A percentile compares a stretch with the other conserved stretches of the same genome.
Conservation (phyloP, 768 basidiomycete species). For the Phylloporus sp. region DNA sequence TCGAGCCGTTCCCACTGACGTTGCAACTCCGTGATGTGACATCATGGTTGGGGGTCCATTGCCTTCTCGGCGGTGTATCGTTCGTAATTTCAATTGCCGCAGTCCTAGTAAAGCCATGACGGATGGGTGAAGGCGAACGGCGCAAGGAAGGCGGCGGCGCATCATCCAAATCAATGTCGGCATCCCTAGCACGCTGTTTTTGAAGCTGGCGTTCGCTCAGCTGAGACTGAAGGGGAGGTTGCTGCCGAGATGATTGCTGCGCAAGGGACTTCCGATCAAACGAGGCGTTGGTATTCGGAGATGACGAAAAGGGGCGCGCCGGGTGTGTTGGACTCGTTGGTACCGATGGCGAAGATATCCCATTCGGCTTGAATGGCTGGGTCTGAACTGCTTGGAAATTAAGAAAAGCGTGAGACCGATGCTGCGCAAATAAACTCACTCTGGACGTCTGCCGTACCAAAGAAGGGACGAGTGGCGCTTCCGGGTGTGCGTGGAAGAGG, state of each 20-base stretch:
- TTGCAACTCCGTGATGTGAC: constrained; percentile 11
- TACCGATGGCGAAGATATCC: constrained; percentile 14
- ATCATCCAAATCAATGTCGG: constrained; percentile 37
- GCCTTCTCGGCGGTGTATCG: constrained; percentile 24
- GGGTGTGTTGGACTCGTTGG: constrained; percentile 22
- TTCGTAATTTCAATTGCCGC: constrained; percentile 29
- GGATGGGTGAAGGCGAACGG: constrained; percentile 31
- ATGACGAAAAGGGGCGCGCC: constrained; percentile 13
- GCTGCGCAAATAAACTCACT: constrained; percentile 11
- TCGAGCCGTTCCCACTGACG: constrained; percentile 5
- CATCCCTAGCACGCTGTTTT: constrained; percentile 19
- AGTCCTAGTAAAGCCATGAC: constrained; percentile 13
- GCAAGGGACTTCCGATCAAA: constrained; percentile 21
- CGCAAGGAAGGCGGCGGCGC: constrained; percentile 40
- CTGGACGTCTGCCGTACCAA: constrained; percentile 8
- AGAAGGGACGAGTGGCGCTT: constrained; percentile 6
- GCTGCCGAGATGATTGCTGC: constrained; percentile 15
- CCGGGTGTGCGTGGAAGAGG: constrained; percentile 28
- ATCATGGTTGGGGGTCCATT: constrained; percentile 25
- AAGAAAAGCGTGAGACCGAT: constrained; percentile 4
- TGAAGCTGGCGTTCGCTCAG: constrained; percentile 24
- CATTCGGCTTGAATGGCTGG: constrained; percentile 10
- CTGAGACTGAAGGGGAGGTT: constrained; percentile 7
- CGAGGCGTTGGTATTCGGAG: constrained; percentile 15
- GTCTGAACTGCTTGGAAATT: neutral